phyloP scores from a whole-genome alignment of 2,329 filamentous ascomycete genomes.

The Fusarium palustre region DNA sequence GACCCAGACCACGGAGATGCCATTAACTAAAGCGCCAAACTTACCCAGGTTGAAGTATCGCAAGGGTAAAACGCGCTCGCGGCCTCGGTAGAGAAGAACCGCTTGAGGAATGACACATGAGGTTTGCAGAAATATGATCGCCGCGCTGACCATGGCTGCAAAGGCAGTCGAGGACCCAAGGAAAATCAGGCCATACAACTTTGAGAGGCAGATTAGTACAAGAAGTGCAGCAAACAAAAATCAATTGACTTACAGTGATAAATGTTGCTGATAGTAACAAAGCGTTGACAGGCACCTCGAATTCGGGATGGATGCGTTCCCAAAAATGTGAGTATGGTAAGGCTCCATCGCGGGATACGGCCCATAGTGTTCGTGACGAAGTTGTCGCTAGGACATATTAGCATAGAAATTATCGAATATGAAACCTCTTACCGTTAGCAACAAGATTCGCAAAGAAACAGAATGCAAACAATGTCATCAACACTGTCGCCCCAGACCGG shows the following conservation, averaged over 20 bases:
- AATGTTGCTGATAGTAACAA: conserved; percentile 33
- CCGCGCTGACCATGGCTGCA: conserved; percentile 44
- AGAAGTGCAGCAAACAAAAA: no score
- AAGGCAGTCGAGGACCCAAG: conserved; percentile 48
- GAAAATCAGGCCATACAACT: conserved; percentile 47
- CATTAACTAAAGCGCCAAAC: conserved; percentile 43
- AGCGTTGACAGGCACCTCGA: conserved; percentile 47
- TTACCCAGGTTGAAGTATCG: conserved; percentile 44
- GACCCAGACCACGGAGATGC: conserved; percentile 35
- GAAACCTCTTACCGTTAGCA: conserved; percentile 4
- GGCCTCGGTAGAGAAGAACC: conserved; percentile 43
- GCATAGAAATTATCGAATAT: fast-evolving
- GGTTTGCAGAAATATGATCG: conserved; percentile 45
- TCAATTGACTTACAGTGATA: conserved; percentile 4
- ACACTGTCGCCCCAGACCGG: conserved; percentile 16
- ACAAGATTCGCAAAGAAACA: conserved; percentile 41
- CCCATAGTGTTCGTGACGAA: conserved; percentile 40
- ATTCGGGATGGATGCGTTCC: conserved; percentile 35
- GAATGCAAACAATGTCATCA: conserved; percentile 39
- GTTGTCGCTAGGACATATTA: conserved; percentile 20
- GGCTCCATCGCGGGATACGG: conserved; percentile 43
- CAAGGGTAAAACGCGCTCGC: conserved; percentile 42
- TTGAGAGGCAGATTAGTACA: no score
- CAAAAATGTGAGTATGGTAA: conserved; percentile 45
- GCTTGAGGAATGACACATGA: conserved; percentile 47